Conservation (phyloP, 345 rosid species). For the Moricandia arvensis region DNA sequence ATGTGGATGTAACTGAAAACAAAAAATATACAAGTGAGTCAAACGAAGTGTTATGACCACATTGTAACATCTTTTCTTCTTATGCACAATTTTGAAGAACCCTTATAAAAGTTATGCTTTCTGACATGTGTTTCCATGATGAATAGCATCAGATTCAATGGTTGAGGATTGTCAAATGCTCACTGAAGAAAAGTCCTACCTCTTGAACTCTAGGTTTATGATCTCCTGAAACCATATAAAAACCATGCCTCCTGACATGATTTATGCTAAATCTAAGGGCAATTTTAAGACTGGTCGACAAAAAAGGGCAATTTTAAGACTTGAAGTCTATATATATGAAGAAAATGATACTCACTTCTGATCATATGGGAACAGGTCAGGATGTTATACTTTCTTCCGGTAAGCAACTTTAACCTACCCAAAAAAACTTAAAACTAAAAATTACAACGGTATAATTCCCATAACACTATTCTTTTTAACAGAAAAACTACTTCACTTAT, state of each 20-base stretch:
- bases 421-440: no score
- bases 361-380: background rate
- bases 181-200: background rate
- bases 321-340: background rate
- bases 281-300: no score
- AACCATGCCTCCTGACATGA: no score
- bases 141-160: background rate
- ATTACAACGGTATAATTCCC: no score
- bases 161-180: background rate
- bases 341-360: background rate
- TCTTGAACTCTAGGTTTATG: no score
- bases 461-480: no score
- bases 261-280: background rate
- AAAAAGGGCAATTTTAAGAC: no score
- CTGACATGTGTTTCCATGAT: background rate
- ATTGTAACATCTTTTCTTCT: no score
- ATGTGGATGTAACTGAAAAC: background rate
- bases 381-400: background rate
- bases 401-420: background rate
- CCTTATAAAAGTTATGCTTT: background rate
- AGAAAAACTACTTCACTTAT: no score
- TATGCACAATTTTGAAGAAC: background rate
- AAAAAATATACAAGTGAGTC: background rate
- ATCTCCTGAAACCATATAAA: background rate
- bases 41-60: no score